Base-by-base conservation (phyloP, 768 basidiomycete species). In the Lactarius sp. region DNA sequence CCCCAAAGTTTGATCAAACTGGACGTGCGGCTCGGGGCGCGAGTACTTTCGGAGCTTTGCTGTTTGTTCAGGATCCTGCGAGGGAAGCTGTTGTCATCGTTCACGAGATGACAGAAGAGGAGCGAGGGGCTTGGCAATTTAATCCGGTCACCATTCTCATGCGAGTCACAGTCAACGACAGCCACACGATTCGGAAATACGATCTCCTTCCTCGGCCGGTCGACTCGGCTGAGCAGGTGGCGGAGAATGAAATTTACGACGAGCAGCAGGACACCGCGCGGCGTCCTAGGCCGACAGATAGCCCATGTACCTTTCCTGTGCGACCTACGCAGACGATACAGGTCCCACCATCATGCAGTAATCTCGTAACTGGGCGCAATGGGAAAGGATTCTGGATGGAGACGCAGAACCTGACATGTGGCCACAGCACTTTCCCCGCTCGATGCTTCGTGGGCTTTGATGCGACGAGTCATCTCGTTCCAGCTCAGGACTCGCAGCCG, bases 331-430 rank as follows among this genome's bases (percentile, higher is more conserved):
- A 65, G n/a, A 61, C 65, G 14, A 56, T 71, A 39, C 51, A 51
- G 10, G 71, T 75, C 16, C 61, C 72, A 9, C 75, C 75, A 0
- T 76, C 75, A 4, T 71, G 67, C 64, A 61, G 68, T 52, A 64
- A 69, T 46, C 64, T 76, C 37, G 63, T 62, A 12, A 67, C 71
- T 6, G 70, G 73, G 16, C 66, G 66, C 31, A 74, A 70, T 59
- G 75, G 75, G 39, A 73, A 73, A 63, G 75, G 75, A n/a, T 69
- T 73, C 62, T 76, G 75, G 73, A 69, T 74, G 33, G 71, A 74
- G 69, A 76, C 75, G 39, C 70, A 71, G 56, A 75, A 75, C 61
- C 50, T 74, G 59, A 68, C 69, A 13, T 62, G 64, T 36, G 69
- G 70, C 7, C 73, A 70, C 52, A 63, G 59, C 37, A 65, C 60